These are phyloP conservation scores for Tolypocladium paradoxum DNA, from an alignment of 2,329 filamentous ascomycete species.

Conservation along the genomic window DNA sequence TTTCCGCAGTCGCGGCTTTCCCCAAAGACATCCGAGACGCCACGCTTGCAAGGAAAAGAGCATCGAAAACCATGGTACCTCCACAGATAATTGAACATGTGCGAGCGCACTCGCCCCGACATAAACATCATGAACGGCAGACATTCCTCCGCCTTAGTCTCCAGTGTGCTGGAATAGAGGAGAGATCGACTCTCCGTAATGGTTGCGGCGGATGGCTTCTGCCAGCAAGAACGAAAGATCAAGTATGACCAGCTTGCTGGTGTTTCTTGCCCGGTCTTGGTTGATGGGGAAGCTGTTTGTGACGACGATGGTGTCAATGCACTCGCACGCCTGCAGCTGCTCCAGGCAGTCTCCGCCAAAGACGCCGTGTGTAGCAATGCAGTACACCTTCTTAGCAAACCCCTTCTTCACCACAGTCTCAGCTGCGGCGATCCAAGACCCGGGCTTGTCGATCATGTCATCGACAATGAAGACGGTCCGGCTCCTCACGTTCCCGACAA, in stretches of 20 bases:
- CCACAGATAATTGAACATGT: neutral
- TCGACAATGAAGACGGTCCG: conserved; percentile 90
- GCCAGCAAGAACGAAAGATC: conserved; percentile 81
- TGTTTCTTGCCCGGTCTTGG: conserved; percentile 56
- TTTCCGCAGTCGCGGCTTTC: neutral
- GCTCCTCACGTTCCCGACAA: conserved; percentile 89
- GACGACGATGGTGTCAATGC: conserved; percentile 87
- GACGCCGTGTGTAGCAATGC: conserved; percentile 91
- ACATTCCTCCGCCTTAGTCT: conserved; percentile 29
- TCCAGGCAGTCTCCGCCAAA: conserved; percentile 85
- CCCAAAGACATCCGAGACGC: conserved; percentile 1
- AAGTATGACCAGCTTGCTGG: conserved; percentile 77
- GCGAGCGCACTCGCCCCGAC: neutral
- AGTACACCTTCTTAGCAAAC: conserved; percentile 86
- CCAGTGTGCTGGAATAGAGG: conserved; percentile 57
- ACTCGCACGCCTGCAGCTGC: conserved; percentile 83
- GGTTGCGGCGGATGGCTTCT: conserved; percentile 90
- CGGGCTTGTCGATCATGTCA: conserved; percentile 97
- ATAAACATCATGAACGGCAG: neutral
- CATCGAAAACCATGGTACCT: conserved; percentile 1
- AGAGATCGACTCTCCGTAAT: conserved; percentile 81
- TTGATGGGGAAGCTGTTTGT: conserved; percentile 95
- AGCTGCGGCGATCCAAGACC: conserved; percentile 93
- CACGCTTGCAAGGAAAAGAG: conserved; percentile 1
- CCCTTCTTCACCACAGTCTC: conserved; percentile 94